Conservation (phyloP, 257 asterid species). For the Nicotiana knightiana region DNA sequence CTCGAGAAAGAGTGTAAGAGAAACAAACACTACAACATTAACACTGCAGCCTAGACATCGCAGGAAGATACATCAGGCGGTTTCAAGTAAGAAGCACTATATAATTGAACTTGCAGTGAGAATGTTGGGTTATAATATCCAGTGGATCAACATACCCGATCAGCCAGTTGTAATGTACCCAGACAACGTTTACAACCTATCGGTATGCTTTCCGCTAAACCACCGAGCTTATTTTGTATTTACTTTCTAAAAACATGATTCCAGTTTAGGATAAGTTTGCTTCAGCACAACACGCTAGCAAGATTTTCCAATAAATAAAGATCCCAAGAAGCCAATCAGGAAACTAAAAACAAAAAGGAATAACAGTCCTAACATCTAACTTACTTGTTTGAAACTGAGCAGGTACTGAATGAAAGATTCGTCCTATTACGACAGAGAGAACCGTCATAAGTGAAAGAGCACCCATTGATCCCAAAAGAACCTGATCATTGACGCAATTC, state of each 20-base stretch:
- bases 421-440: conserved; percentile 81
- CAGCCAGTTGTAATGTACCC: neutral
- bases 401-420: conserved; percentile 86
- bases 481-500: conserved; percentile 41
- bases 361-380: conserved; percentile 16
- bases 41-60: neutral
- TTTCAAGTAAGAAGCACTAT: neutral
- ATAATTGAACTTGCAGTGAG: neutral
- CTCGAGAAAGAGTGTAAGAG: too few relatives aligned
- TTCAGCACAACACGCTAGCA: neutral
- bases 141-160: neutral
- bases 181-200: neutral
- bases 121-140: neutral
- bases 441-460: conserved; percentile 91
- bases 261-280: neutral
- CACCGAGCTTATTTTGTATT: neutral
- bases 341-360: neutral
- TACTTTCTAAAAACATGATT: neutral
- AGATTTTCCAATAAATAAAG: neutral
- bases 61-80: neutral
- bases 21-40: neutral
- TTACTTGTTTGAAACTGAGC: conserved; percentile 98
- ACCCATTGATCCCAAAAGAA: conserved; percentile 94
- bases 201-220: neutral
- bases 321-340: neutral